These are phyloP conservation scores for Cantharellus anzutake DNA, from an alignment of 768 basidiomycete species.

Conservation along the genomic window DNA sequence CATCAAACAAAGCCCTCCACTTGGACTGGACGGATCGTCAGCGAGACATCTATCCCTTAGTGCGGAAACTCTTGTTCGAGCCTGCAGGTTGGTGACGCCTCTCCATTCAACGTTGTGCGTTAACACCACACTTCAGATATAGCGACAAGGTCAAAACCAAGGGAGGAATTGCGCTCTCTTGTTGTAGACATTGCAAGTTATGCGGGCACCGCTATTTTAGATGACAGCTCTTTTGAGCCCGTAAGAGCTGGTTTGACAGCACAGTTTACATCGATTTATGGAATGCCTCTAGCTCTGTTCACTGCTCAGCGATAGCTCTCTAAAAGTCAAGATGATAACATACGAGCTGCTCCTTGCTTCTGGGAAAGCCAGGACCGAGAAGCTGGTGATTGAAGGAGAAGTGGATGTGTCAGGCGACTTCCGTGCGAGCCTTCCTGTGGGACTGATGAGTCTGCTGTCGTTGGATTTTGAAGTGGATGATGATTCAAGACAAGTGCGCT, in stretches of 20 bases:
- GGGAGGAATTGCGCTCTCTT: conserved; percentile 45
- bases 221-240: neutral
- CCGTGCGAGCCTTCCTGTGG: conserved; percentile 38
- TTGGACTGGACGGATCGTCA: conserved; percentile 47
- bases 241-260: neutral
- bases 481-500: too few species aligned
- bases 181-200: conserved; percentile 50
- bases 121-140: conserved; percentile 7
- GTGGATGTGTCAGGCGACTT: conserved; percentile 44
- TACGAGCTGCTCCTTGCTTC: conserved; percentile 55
- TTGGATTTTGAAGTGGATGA: too few species aligned
- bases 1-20: conserved; percentile 54
- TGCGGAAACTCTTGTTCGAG: conserved; percentile 40
- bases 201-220: conserved; percentile 27
- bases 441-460: conserved; percentile 44
- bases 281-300: conserved; percentile 31
- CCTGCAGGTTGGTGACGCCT: conserved; percentile 27
- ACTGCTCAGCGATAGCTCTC: conserved; percentile 43
- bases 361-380: conserved; percentile 55
- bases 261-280: neutral
- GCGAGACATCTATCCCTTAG: conserved; percentile 30
- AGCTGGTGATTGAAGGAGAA: conserved; percentile 72
- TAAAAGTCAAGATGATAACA: conserved; percentile 54
- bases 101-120: neutral
- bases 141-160: conserved; percentile 30